Percentiles rank a stretch among this genome's conserved stretches.
Conservation (phyloP, 2,329 filamentous ascomycete genomes). For the Fusarium anthophilum region DNA sequence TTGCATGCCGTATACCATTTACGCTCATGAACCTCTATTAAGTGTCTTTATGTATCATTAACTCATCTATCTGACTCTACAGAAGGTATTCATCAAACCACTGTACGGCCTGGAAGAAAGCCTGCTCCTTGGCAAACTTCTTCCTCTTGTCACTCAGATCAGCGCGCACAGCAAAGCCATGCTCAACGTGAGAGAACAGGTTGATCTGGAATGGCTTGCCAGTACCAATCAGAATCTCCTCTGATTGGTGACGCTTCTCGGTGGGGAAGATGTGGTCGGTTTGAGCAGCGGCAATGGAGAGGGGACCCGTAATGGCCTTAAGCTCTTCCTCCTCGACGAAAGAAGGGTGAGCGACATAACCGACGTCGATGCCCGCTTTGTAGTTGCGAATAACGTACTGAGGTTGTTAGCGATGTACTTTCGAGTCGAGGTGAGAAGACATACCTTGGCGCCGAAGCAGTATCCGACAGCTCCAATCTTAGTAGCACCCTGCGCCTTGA, state of each 20-base stretch:
- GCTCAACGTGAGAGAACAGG: constrained; percentile 73
- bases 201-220: constrained; percentile 72
- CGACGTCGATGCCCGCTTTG: constrained; percentile 64
- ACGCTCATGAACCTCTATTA: not conserved
- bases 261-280: constrained; percentile 67
- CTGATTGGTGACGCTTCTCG: constrained; percentile 64
- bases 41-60: not conserved
- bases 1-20: not conserved
- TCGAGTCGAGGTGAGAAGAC: constrained; percentile 29
- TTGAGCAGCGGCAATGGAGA: constrained; percentile 71
- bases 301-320: constrained; percentile 62
- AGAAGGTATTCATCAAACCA: constrained; percentile 72
- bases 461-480: constrained; percentile 68
- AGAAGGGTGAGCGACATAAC: constrained; percentile 72
- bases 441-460: constrained; percentile 72
- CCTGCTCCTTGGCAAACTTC: constrained; percentile 80
- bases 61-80: not conserved
- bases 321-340: constrained; percentile 69
- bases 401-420: not conserved
- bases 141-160: constrained; percentile 62
- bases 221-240: constrained; percentile 65
- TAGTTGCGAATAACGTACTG: constrained; percentile 76
- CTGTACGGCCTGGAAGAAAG: constrained; percentile 77
- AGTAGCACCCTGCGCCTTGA: constrained; percentile 62
- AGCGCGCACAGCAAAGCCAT: constrained; percentile 78